phyloP scores from a whole-genome alignment of 306 rosid species.

The Cicer chorassanicum region DNA sequence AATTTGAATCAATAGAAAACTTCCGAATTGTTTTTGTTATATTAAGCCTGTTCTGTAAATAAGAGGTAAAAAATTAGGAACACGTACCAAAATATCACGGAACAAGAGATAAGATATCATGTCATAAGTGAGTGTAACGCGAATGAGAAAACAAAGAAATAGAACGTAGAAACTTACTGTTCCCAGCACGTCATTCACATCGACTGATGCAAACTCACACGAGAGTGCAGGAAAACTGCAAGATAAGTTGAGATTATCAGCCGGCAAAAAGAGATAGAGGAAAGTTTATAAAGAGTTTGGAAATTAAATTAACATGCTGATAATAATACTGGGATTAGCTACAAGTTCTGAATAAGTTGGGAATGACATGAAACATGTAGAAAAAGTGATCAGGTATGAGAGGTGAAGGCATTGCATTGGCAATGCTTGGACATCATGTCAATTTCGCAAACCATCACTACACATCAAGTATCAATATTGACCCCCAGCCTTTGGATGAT shows the following conservation, averaged over 20 bases:
- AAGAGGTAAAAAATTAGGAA: constrained; percentile 51
- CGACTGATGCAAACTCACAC: constrained; percentile 96
- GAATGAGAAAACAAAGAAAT: constrained; percentile 41
- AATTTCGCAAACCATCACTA: constrained; percentile 35
- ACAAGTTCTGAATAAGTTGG: constrained; percentile 8
- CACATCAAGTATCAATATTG: constrained; percentile 26
- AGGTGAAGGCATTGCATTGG: constrained; percentile 14
- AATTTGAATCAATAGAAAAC: constrained; percentile 77
- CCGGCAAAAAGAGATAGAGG: constrained; percentile 31
- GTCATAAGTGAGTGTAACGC: constrained; percentile 36
- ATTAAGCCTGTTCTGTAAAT: constrained; percentile 91
- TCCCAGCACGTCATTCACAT: constrained; percentile 89
- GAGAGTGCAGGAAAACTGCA: constrained; percentile 94
- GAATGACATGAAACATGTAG: neutral
- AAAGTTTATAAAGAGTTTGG: constrained; percentile 16
- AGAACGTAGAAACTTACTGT: constrained; percentile 76
- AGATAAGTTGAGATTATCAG: constrained; percentile 46
- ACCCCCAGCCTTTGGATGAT: constrained; percentile 17
- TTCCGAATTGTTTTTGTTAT: constrained; percentile 89
- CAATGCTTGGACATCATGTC: constrained; percentile 27
- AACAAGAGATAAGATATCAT: constrained; percentile 35
- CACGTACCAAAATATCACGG: constrained; percentile 23
- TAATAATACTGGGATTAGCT: constrained; percentile 33
- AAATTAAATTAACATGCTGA: constrained; percentile 15
- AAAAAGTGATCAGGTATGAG: constrained; percentile 23